These are phyloP conservation scores for Melampsora americana DNA, from an alignment of 1,284 basidiomycete genomes.

Conservation along the genomic window DNA sequence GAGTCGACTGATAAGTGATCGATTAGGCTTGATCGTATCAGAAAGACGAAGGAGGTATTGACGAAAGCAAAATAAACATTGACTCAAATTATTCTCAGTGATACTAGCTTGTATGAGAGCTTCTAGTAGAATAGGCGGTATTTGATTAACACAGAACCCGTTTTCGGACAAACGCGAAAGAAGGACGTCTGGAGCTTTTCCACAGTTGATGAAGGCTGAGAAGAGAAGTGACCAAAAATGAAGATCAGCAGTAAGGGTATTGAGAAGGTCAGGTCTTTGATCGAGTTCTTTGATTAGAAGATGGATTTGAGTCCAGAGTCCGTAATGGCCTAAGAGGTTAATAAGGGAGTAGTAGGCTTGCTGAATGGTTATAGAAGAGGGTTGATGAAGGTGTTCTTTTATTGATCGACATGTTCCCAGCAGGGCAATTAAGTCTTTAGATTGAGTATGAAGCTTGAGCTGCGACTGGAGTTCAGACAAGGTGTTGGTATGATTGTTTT, in stretches of 20 bases:
- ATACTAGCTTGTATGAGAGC: slow-evolving; percentile 15
- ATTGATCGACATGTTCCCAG: too few relatives aligned
- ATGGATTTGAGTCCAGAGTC: slow-evolving; percentile 27
- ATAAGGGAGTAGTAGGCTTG: slow-evolving; percentile 12
- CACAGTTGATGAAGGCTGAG: slow-evolving; percentile 8
- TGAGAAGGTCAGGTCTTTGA: background rate
- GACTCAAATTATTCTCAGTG: slow-evolving; percentile 19
- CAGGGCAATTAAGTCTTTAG: too few relatives aligned
- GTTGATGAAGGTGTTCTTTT: background rate
- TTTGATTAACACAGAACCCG: background rate
- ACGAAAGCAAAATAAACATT: background rate
- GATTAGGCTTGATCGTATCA: background rate
- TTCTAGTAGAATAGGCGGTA: background rate
- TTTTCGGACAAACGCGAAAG: slow-evolving; percentile 5
- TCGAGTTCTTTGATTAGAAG: slow-evolving; percentile 17
- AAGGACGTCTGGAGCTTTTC: slow-evolving; percentile 19
- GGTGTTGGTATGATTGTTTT: too few relatives aligned
- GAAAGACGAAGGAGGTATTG: slow-evolving; percentile 10
- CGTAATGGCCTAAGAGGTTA: slow-evolving; percentile 7
- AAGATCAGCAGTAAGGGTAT: background rate
- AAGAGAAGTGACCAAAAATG: slow-evolving; percentile 11
- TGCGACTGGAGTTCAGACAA: too few relatives aligned
- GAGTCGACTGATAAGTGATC: slow-evolving; percentile 1
- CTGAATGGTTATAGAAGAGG: slow-evolving; percentile 1
- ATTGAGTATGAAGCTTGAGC: too few relatives aligned